Percentiles rank a stretch among this genome's conserved stretches.
phyloP scores from a whole-genome alignment of 352 stramenopile genomes.

The Globisporangium paroecandrum region DNA sequence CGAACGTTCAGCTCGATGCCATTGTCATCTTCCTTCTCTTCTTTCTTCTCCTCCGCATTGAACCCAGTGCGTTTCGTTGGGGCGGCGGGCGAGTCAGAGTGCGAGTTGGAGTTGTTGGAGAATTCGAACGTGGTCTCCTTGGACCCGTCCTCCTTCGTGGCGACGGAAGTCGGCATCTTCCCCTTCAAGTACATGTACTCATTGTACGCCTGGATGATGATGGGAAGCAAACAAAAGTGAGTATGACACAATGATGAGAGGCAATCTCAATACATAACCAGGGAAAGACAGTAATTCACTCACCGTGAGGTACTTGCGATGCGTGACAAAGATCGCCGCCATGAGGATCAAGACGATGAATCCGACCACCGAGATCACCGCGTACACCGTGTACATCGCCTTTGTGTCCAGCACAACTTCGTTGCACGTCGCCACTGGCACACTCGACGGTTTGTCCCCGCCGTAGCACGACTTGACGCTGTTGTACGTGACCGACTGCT shows the following conservation, averaged over 20 bases:
- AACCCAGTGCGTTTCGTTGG: conserved; percentile 1
- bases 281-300: not conserved
- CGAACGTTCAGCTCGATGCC: conserved; percentile 33
- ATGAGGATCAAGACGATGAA: conserved; percentile 69
- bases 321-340: conserved; percentile 58
- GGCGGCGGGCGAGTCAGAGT: conserved; percentile 17
- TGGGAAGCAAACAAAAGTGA: not conserved
- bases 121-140: conserved; percentile 83
- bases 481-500: conserved; percentile 60
- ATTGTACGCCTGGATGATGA: conserved; percentile 45
- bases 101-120: conserved; percentile 44
- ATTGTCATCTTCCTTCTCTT: conserved; percentile 25
- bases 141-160: conserved; percentile 46
- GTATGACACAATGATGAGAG: not conserved
- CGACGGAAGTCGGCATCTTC: conserved; percentile 57
- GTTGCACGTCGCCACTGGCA: conserved; percentile 57
- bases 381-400: conserved; percentile 72
- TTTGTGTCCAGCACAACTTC: conserved; percentile 71
- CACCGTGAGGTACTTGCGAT: conserved; percentile 76
- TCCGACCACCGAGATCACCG: conserved; percentile 51
- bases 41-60: conserved; percentile 24
- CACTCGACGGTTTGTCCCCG: conserved; percentile 33
- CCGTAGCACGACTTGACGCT: conserved; percentile 62
- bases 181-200: conserved; percentile 84
- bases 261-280: not conserved